Conservation (phyloP, 306 rosid genomes). For the Herpetospermum pedunculosum region DNA sequence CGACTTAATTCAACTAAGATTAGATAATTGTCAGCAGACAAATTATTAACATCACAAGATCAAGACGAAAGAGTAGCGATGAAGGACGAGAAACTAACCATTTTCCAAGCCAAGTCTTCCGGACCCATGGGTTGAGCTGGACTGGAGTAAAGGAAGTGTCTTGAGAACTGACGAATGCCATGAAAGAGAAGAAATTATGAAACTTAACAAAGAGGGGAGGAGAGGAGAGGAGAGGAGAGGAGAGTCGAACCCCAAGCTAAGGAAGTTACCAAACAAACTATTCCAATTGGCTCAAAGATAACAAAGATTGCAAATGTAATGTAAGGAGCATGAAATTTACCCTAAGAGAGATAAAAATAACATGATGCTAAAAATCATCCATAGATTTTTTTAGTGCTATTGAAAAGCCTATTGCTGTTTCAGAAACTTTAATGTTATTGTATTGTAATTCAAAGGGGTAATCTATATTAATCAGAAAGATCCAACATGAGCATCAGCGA, state of each 20-base stretch:
- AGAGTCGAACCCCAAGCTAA: neutral
- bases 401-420: too few species aligned
- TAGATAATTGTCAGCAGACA: neutral
- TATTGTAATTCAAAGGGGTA: neutral
- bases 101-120: slow-evolving; percentile 93
- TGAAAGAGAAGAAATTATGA: neutral
- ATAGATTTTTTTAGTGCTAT: too few species aligned
- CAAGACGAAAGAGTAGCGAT: neutral
- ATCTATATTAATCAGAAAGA: neutral
- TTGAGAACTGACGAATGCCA: slow-evolving; percentile 46
- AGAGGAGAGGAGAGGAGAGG: neutral
- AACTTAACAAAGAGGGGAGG: neutral
- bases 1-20: neutral
- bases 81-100: slow-evolving; percentile 42
- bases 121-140: slow-evolving; percentile 96
- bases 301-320: neutral
- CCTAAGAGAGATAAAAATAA: neutral
- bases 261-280: neutral
- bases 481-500: too few species aligned
- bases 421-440: neutral
- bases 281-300: neutral
- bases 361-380: neutral
- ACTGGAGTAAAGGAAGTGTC: slow-evolving; percentile 75
- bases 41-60: neutral
- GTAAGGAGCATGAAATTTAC: neutral